Conservation (phyloP, 495 filamentous ascomycete species). For the Penicillium dipodomyicola region DNA sequence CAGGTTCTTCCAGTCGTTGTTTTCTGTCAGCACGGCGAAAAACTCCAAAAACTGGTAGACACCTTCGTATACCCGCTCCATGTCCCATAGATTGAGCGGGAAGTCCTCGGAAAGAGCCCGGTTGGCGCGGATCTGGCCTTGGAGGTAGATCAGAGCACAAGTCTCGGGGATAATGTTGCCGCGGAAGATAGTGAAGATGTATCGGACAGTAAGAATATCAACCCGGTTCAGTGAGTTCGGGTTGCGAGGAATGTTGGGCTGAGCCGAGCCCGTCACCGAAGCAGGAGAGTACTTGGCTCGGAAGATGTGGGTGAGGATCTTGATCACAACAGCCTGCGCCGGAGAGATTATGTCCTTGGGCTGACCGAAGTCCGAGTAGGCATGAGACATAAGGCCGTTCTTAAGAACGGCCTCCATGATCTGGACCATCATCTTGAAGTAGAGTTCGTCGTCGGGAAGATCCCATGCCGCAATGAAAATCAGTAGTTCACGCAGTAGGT, state of each 20-base stretch:
- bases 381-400: slow-evolving; percentile 82
- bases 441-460: slow-evolving; percentile 82
- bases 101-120: slow-evolving; percentile 72
- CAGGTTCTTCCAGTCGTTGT: slow-evolving; percentile 62
- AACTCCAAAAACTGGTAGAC: slow-evolving; percentile 92
- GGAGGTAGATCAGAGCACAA: slow-evolving; percentile 85
- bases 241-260: slow-evolving; percentile 35
- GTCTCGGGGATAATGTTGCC: slow-evolving; percentile 89
- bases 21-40: slow-evolving; percentile 86
- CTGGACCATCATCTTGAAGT: slow-evolving; percentile 92
- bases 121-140: slow-evolving; percentile 79
- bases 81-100: slow-evolving; percentile 92
- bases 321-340: slow-evolving; percentile 86
- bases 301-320: slow-evolving; percentile 86
- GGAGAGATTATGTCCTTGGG: slow-evolving; percentile 95
- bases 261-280: slow-evolving; percentile 44
- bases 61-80: slow-evolving; percentile 87
- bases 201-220: slow-evolving; percentile 72
- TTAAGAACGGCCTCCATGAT: slow-evolving; percentile 89
- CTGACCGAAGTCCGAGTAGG: slow-evolving; percentile 85
- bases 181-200: slow-evolving; percentile 87
- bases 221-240: slow-evolving; percentile 47
- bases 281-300: slow-evolving; percentile 62
- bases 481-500: slow-evolving; percentile 81
- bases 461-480: slow-evolving; percentile 98